Percentiles rank a stretch among this genome's conserved stretches.
These are phyloP conservation scores for Fusarium nematophilum DNA, from an alignment of 2,329 filamentous ascomycete genomes.

Conservation along the genomic window DNA sequence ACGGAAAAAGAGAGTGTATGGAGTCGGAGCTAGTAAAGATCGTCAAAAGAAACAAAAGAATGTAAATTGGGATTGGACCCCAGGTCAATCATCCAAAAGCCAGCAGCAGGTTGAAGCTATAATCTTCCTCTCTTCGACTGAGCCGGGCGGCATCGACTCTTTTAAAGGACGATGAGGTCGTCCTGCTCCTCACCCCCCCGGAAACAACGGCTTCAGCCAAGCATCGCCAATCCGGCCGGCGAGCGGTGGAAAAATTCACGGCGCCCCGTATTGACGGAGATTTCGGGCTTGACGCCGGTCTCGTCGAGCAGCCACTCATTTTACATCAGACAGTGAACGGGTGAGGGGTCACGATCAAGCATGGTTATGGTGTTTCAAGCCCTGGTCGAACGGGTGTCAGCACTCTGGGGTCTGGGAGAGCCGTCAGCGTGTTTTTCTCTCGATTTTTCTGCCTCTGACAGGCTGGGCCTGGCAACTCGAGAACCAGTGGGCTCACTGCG, in stretches of 20 bases:
- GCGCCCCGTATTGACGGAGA: constrained; percentile 7
- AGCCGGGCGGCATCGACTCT: constrained; percentile 20
- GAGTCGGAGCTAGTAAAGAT: constrained; percentile 34
- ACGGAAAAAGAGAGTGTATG: constrained; percentile 24
- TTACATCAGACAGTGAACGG: constrained; percentile 36
- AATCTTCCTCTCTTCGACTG: neutral
- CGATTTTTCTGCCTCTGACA: neutral
- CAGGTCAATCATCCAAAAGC: constrained; percentile 36
- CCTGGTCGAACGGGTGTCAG: constrained; percentile 21
- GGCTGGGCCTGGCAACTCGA: constrained; percentile 1
- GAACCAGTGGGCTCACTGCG: constrained; percentile 9
- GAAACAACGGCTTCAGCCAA: constrained; percentile 24
- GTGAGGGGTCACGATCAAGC: constrained; percentile 28
- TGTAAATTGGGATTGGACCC: constrained; percentile 36
- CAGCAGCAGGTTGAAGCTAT: constrained; percentile 33
- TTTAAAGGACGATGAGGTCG: constrained; percentile 23
- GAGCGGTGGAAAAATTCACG: constrained; percentile 38
- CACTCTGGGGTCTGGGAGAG: constrained; percentile 1
- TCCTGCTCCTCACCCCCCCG: constrained; percentile 1
- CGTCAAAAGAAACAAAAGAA: constrained; percentile 40
- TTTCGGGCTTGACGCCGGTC: constrained; percentile 7
- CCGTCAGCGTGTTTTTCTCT: constrained; percentile 9
- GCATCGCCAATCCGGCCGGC: constrained; percentile 8
- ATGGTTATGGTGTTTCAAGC: constrained; percentile 38
- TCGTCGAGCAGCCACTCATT: constrained; percentile 25